These are phyloP conservation scores for Infundibulicybe gibba DNA, from an alignment of 768 basidiomycete species.

Conservation along the genomic window DNA sequence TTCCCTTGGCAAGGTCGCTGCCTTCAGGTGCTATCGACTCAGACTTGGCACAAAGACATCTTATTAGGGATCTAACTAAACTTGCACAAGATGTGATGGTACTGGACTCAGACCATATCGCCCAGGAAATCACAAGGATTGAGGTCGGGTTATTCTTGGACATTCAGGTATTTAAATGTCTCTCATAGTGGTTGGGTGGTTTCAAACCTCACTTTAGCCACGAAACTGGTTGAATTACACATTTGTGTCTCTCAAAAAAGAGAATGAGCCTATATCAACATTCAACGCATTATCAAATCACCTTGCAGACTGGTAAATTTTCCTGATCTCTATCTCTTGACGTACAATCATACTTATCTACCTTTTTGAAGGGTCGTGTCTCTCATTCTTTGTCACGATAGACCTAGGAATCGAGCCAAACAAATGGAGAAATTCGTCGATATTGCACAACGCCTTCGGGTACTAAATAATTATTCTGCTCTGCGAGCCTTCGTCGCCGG, in stretches of 20 bases:
- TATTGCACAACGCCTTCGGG: slow-evolving; percentile 76
- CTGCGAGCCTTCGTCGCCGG: slow-evolving; percentile 93
- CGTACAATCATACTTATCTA: slow-evolving; percentile 1
- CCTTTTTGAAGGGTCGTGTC: slow-evolving; percentile 71
- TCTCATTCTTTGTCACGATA: slow-evolving; percentile 85
- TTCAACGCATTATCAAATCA: slow-evolving; percentile 81
- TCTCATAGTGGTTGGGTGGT: slow-evolving; percentile 4
- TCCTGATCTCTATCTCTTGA: neutral
- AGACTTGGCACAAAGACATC: slow-evolving; percentile 49
- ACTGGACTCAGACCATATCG: slow-evolving; percentile 64
- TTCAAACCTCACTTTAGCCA: slow-evolving; percentile 45
- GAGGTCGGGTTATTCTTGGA: slow-evolving; percentile 66
- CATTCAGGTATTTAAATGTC: slow-evolving; percentile 58
- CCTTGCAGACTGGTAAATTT: slow-evolving; percentile 72
- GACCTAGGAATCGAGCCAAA: slow-evolving; percentile 65
- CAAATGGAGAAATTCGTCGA: slow-evolving; percentile 89
- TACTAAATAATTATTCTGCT: slow-evolving; percentile 89
- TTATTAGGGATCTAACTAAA: slow-evolving; percentile 59
- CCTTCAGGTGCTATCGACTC: slow-evolving; percentile 23
- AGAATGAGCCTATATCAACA: slow-evolving; percentile 65
- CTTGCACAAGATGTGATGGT: slow-evolving; percentile 54
- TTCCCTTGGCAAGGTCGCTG: slow-evolving; percentile 52
- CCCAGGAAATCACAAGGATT: slow-evolving; percentile 80
- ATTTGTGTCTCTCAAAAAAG: slow-evolving; percentile 64
- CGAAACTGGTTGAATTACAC: slow-evolving; percentile 85